Conservation (phyloP, 1,139 yeast genomes). For the Candida albicans region DNA sequence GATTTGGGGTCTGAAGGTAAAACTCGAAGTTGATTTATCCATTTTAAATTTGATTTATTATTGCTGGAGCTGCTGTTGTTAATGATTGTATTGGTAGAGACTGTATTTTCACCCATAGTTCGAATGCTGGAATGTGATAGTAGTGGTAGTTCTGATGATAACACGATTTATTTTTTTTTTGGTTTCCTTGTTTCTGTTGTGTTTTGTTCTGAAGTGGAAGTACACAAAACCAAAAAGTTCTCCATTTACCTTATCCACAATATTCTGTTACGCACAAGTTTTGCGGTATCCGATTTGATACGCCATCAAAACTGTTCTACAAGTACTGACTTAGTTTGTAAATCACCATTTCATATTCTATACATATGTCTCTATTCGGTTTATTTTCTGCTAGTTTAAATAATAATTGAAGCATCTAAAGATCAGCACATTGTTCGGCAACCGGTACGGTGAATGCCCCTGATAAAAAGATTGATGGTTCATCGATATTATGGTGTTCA, state of each 20-base stretch:
- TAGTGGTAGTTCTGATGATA: too few relatives aligned
- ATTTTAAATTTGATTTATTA: constrained; percentile 16
- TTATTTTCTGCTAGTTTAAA: constrained; percentile 27
- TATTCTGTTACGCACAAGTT: too few relatives aligned
- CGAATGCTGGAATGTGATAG: too few relatives aligned
- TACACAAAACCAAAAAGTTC: too few relatives aligned
- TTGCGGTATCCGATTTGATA: too few relatives aligned
- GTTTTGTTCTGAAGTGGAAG: too few relatives aligned
- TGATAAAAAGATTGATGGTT: constrained; percentile 81
- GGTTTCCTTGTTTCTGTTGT: too few relatives aligned
- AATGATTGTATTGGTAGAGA: background rate
- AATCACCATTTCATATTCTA: too few relatives aligned
- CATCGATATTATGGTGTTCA: constrained; percentile 79
- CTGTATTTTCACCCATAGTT: background rate
- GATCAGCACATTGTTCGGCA: constrained; percentile 39
- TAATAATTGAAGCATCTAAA: constrained; percentile 13
- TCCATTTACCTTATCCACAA: too few relatives aligned
- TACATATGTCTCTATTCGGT: constrained; percentile 11
- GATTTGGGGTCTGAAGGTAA: constrained; percentile 40
- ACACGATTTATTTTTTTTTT: too few relatives aligned
- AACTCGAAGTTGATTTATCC: constrained; percentile 38
- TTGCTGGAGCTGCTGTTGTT: background rate
- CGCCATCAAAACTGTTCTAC: too few relatives aligned
- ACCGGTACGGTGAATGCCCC: constrained; percentile 79
- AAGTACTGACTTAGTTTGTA: too few relatives aligned